phyloP scores from a whole-genome alignment of 495 filamentous ascomycete genomes.

The Penicillium goetzii region DNA sequence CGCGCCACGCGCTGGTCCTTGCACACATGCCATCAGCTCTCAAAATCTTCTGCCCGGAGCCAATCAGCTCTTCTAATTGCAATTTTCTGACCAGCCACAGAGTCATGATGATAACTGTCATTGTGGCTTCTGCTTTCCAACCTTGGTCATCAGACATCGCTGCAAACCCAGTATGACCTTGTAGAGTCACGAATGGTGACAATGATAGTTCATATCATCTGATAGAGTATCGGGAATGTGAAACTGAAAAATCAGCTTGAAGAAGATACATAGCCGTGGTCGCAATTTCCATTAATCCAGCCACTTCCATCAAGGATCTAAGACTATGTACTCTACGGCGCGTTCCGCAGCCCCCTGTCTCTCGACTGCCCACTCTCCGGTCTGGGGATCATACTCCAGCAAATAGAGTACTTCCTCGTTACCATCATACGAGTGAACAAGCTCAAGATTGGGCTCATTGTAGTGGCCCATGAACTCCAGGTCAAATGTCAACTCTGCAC shows the following conservation, averaged over 20 bases:
- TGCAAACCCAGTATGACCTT: background rate
- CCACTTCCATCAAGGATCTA: background rate
- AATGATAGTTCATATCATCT: conserved; percentile 11
- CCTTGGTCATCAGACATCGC: background rate
- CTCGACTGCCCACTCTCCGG: background rate
- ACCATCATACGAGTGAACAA: background rate
- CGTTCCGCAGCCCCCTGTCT: background rate
- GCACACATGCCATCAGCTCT: background rate
- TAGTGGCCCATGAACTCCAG: background rate
- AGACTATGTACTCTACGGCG: background rate
- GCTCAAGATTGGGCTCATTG: background rate
- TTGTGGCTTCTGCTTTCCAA: background rate
- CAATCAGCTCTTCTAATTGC: background rate
- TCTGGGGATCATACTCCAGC: background rate
- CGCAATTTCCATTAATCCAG: background rate
- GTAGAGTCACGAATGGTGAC: background rate
- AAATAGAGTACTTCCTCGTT: background rate
- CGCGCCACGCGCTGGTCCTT: conserved; percentile 10
- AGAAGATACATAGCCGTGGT: background rate
- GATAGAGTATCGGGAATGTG: background rate
- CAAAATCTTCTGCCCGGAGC: too few species aligned
- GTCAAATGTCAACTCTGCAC: background rate
- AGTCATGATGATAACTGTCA: background rate
- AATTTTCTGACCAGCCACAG: background rate
- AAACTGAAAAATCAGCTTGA: background rate